Base-by-base conservation (phyloP, 305 asterid genomes). In the Nicotiana rustica region DNA sequence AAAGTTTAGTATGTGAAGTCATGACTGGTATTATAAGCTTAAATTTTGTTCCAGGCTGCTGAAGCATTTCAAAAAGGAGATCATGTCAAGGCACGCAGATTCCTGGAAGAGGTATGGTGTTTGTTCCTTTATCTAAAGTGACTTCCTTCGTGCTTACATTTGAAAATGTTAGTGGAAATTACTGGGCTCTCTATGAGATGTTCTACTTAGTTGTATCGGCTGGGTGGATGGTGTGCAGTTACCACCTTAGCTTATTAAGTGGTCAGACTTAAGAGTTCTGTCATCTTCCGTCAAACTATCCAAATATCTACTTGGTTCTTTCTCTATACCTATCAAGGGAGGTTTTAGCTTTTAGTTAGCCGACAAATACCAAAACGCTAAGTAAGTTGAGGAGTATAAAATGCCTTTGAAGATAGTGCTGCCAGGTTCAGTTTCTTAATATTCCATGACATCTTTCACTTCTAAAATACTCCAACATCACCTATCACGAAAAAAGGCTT, bases 81-180 rank as follows among this genome's bases (percentile, higher is more conserved):
- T 69, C 77, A 60, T 49, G 91, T 73, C 66, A 85, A 57, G 55
- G 93, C 94, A 6, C 73, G 85, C 75, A 85, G 19, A 35, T 90
- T 90, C 77, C 80, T 81, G 84, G 89, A 92, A 84, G 86, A 90
- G 97, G 99, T 96, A 90, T 62, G 84, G 69, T 82, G 65, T 73
- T 67, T 62, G 9, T 84, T 80, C 81, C 84, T 80, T 64, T 49
- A 44, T 77, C 76, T 82, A 70, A 67, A 49, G 4, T 52, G 49
- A 8, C 49, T 41, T 49, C 61, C 59, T 71, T 21, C 19, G 49
- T 71, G 61, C 31, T 71, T 71, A 55, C 25, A 49, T 49, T 49
- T 73, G 79, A 73, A 70, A 44, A 80, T 21, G 17, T 76, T 12
- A 49, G 62, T 62, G 75, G 64, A 73, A 49, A 49, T 73, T 49